Evolutionary conservation across 805 yeast species (phyloP).

Genomic region (Wickerhamiella spandovensis): DNA sequence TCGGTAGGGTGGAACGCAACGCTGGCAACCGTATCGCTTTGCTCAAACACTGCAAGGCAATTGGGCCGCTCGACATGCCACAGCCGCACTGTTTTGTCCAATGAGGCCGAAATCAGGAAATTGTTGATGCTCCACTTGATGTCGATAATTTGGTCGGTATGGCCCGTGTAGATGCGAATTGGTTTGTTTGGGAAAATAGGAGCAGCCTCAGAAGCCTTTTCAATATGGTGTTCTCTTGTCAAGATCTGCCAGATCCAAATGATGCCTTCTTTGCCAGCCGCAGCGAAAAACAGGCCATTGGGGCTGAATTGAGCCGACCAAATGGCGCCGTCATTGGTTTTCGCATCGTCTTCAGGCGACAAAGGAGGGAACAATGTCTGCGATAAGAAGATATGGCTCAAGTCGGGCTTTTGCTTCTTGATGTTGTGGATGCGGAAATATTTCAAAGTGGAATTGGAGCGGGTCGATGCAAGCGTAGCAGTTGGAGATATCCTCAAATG

Average conservation of each 20-base stretch:
- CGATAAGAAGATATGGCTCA: neutral
- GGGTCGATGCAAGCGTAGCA: neutral
- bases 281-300: constrained; percentile 9
- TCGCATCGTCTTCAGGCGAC: neutral
- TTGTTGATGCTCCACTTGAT: constrained; percentile 82
- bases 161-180: constrained; percentile 46
- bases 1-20: constrained; percentile 73
- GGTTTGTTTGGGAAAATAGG: constrained; percentile 54
- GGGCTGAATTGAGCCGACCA: constrained; percentile 6
- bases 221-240: neutral
- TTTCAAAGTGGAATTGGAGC: neutral
- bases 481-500: neutral
- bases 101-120: constrained; percentile 65
- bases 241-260: constrained; percentile 8
- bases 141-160: constrained; percentile 55
- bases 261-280: constrained; percentile 4
- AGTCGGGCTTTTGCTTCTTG: neutral
- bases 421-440: neutral
- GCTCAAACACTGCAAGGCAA: constrained; percentile 51
- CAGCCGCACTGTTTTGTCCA: constrained; percentile 69
- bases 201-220: constrained; percentile 18
- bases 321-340: neutral
- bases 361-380: neutral
- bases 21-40: constrained; percentile 72
- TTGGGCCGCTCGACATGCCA: constrained; percentile 70